These are phyloP conservation scores for Diaporthe citri DNA, from an alignment of 2,329 filamentous ascomycete species.

Conservation along the genomic window DNA sequence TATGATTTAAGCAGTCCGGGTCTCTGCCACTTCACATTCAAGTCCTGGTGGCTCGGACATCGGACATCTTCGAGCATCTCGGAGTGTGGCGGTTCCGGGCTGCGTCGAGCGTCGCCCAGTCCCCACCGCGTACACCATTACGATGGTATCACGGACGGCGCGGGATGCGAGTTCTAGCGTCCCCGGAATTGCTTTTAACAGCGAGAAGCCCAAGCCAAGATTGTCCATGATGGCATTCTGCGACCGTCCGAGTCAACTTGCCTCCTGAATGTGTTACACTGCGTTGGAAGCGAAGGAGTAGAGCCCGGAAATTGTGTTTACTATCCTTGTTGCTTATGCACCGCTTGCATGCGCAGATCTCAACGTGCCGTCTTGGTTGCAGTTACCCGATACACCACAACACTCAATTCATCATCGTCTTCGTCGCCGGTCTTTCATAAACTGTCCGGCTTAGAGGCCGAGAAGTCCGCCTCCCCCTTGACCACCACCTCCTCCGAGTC, in stretches of 20 bases:
- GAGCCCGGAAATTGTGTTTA: neutral
- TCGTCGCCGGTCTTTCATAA: neutral
- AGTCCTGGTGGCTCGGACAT: neutral
- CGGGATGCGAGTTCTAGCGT: neutral
- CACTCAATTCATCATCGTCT: neutral
- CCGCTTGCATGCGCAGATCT: neutral
- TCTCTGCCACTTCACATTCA: neutral
- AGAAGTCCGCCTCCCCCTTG: conserved; percentile 30
- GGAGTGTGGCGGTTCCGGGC: neutral
- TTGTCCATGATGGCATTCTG: neutral
- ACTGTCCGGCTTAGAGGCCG: neutral
- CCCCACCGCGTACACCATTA: neutral
- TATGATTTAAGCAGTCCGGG: neutral
- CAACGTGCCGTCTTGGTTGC: too few relatives aligned
- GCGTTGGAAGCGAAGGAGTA: neutral
- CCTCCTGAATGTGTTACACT: neutral
- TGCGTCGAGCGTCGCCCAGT: neutral
- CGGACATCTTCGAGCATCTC: neutral
- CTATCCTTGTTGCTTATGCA: conserved; percentile 12
- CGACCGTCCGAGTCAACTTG: neutral
- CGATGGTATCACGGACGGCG: neutral
- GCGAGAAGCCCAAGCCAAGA: neutral
- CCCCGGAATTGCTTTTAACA: neutral
- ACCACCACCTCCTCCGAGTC: conserved; percentile 26
- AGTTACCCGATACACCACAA: neutral